phyloP scores from a whole-genome alignment of 75 land plant species.

The Gnetum montanum region DNA sequence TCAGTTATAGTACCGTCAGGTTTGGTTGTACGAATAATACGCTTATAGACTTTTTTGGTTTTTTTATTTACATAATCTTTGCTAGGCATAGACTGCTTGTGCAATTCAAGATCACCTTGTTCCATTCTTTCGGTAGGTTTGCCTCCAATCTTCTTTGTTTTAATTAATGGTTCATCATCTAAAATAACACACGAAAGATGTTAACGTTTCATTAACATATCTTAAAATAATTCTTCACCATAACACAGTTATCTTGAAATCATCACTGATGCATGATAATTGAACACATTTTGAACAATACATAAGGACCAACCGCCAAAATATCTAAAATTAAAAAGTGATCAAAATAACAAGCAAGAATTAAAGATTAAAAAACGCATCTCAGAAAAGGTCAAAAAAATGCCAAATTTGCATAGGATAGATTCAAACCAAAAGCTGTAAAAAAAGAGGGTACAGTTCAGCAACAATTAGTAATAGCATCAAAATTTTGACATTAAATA shows the following conservation, averaged over 20 bases:
- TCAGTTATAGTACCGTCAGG: slow-evolving; percentile 41
- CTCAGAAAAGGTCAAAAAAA: too few relatives aligned
- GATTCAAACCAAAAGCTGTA: too few relatives aligned
- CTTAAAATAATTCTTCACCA: background rate
- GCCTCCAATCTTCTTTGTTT: slow-evolving; percentile 38
- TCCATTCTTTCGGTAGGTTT: slow-evolving; percentile 17
- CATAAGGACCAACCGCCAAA: too few relatives aligned
- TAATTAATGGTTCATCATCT: slow-evolving; percentile 72
- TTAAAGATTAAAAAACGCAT: too few relatives aligned
- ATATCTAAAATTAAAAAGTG: too few relatives aligned
- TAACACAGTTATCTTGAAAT: background rate
- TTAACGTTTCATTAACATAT: background rate
- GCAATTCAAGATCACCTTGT: slow-evolving; percentile 1
- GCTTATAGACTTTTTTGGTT: slow-evolving; percentile 30
- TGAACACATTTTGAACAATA: too few relatives aligned
- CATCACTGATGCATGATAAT: too few relatives aligned
- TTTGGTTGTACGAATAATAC: slow-evolving; percentile 18
- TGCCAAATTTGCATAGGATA: too few relatives aligned
- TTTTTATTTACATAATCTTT: slow-evolving; percentile 17
- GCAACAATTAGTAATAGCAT: too few relatives aligned
- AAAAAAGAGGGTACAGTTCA: too few relatives aligned
- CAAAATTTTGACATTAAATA: too few relatives aligned
- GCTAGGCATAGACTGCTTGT: slow-evolving; percentile 8
- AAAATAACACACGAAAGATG: slow-evolving; percentile 5
- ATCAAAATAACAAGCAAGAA: too few relatives aligned